A percentile compares a stretch with the other conserved stretches of the same genome.
phyloP scores from a whole-genome alignment of 495 filamentous ascomycete species.

The Clohesyomyces aquaticus region DNA sequence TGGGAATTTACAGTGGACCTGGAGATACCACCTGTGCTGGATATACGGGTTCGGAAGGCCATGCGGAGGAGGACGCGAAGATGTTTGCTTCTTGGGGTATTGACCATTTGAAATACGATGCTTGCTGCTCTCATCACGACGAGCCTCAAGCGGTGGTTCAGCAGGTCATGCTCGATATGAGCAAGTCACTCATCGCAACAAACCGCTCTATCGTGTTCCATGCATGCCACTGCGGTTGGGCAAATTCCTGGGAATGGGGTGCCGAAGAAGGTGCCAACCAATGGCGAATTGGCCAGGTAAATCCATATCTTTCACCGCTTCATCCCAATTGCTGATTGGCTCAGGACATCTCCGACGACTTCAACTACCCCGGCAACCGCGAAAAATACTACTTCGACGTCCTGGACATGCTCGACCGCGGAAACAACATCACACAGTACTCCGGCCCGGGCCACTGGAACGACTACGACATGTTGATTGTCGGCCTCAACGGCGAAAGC shows the following conservation, averaged over 20 bases:
- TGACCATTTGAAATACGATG: constrained; percentile 35
- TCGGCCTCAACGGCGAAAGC: constrained; percentile 32
- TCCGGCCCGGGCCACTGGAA: constrained; percentile 33
- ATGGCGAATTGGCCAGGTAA: constrained; percentile 37
- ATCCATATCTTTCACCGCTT: too few species aligned
- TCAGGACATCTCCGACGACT: constrained; percentile 35
- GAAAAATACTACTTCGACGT: constrained; percentile 39
- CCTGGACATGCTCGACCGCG: constrained; percentile 35
- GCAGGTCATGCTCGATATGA: constrained; percentile 36
- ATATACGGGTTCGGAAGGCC: constrained; percentile 25
- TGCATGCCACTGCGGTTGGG: constrained; percentile 35
- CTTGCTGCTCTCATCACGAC: constrained; percentile 30
- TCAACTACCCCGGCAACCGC: constrained; percentile 34
- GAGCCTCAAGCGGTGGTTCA: constrained; percentile 26
- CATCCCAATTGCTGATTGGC: too few species aligned
- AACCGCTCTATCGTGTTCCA: constrained; percentile 31
- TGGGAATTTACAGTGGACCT: constrained; percentile 32
- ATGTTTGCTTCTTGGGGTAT: constrained; percentile 34
- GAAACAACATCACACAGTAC: constrained; percentile 26
- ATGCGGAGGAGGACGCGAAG: constrained; percentile 30
- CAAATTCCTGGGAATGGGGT: constrained; percentile 29
- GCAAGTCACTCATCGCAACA: constrained; percentile 23
- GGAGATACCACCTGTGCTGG: constrained; percentile 29
- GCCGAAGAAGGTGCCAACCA: constrained; percentile 32
- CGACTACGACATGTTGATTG: constrained; percentile 37